Conservation (phyloP, 2,329 filamentous ascomycete species). For the Corniculantispora saksenae region DNA sequence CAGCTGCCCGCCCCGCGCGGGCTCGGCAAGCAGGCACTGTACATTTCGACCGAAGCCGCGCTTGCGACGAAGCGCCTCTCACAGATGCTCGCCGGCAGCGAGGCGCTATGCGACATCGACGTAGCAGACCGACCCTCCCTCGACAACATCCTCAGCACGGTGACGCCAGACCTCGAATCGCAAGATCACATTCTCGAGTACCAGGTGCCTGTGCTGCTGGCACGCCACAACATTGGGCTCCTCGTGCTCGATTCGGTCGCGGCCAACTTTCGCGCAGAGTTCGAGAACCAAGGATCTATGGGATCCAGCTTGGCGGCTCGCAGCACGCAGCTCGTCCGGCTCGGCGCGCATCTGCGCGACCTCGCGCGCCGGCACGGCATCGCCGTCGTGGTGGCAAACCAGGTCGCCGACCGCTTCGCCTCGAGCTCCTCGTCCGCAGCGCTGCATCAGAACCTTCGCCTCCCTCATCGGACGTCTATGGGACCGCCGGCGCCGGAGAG, state of each 20-base stretch:
- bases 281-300: conserved; percentile 54
- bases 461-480: conserved; percentile 30
- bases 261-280: conserved; percentile 93
- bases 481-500: conserved; percentile 37
- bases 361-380: conserved; percentile 74
- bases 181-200: conserved; percentile 94
- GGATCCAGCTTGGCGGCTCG: conserved; percentile 70
- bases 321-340: conserved; percentile 71
- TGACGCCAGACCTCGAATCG: conserved; percentile 85
- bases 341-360: conserved; percentile 74
- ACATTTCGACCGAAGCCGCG: conserved; percentile 89
- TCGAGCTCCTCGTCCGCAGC: conserved; percentile 28
- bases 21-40: conserved; percentile 73
- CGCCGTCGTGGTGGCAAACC: conserved; percentile 90
- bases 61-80: conserved; percentile 79
- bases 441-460: conserved; percentile 22
- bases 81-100: conserved; percentile 73
- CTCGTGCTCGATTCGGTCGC: conserved; percentile 89
- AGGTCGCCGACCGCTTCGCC: conserved; percentile 85
- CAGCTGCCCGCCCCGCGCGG: conserved; percentile 78
- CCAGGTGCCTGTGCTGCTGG: conserved; percentile 84
- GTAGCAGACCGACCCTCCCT: conserved; percentile 57
- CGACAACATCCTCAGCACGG: conserved; percentile 75
- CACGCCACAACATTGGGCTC: conserved; percentile 74
- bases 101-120: conserved; percentile 49